These are phyloP conservation scores for Lepidium campestre DNA, from an alignment of 441 rosid genomes.

Conservation along the genomic window DNA sequence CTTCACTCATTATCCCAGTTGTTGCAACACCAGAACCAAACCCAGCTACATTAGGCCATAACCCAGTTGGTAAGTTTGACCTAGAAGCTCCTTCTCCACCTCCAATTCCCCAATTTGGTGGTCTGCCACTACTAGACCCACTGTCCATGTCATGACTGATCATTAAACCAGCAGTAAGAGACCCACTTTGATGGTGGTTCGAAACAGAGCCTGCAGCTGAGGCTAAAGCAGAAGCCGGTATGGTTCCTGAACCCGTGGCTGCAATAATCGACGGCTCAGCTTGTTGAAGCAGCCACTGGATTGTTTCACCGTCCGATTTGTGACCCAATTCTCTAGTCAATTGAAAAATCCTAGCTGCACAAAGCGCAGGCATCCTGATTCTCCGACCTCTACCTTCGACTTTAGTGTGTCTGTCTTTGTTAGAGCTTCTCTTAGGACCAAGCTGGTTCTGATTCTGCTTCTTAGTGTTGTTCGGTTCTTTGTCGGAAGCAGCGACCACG, in stretches of 20 bases:
- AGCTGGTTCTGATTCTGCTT: constrained; percentile 38
- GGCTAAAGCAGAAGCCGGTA: constrained; percentile 90
- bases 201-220: constrained; percentile 50
- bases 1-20: constrained; percentile 48
- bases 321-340: constrained; percentile 95
- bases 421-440: constrained; percentile 85
- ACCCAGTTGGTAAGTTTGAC: constrained; percentile 48
- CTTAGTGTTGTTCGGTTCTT: constrained; percentile 48
- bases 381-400: constrained; percentile 95
- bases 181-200: constrained; percentile 42
- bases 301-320: constrained; percentile 94
- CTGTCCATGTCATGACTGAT: constrained; percentile 43
- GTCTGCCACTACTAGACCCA: constrained; percentile 47
- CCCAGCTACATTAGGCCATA: constrained; percentile 73
- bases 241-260: constrained; percentile 87
- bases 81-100: constrained; percentile 49
- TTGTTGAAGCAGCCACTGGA: constrained; percentile 90
- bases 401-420: constrained; percentile 92
- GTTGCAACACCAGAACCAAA: constrained; percentile 47
- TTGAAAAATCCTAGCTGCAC: constrained; percentile 95
- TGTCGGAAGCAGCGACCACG: constrained; percentile 47
- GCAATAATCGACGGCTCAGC: constrained; percentile 92
- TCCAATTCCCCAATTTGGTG: constrained; percentile 45
- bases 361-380: constrained; percentile 94
- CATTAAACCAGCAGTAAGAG: constrained; percentile 59